These are phyloP conservation scores for Aspergillus novofumigatus DNA, from an alignment of 2,329 filamentous ascomycete species.

Conservation along the genomic window DNA sequence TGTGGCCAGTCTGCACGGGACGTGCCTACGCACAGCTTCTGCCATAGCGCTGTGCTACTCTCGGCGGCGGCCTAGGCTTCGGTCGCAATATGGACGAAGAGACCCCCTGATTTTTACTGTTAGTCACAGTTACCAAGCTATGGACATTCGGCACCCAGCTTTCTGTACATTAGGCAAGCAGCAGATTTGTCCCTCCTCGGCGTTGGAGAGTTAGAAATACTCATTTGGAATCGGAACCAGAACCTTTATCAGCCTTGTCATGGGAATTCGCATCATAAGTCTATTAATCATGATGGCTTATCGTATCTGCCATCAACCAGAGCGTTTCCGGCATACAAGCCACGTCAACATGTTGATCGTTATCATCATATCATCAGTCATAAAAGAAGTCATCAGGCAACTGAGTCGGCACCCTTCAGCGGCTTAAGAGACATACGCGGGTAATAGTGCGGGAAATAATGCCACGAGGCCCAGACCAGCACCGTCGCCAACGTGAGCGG, in stretches of 20 bases:
- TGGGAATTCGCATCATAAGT: not conserved
- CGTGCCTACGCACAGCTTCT: not conserved
- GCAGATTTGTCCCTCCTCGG: no score
- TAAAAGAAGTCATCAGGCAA: not conserved
- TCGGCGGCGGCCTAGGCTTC: not conserved
- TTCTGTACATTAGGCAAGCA: not conserved
- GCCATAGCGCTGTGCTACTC: not conserved
- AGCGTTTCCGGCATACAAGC: not conserved
- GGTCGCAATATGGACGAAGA: not conserved
- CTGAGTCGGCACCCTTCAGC: not conserved
- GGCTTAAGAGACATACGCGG: not conserved
- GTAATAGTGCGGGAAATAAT: constrained; percentile 5
- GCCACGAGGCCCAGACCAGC: constrained; percentile 21
- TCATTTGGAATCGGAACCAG: not conserved
- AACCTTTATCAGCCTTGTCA: not conserved
- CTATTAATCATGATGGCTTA: not conserved
- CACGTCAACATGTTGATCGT: not conserved
- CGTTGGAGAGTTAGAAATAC: not conserved
- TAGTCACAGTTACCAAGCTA: not conserved
- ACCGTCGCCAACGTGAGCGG: constrained; percentile 26
- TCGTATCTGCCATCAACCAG: not conserved
- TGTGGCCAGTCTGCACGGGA: no score
- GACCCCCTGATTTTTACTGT: not conserved
- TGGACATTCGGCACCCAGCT: not conserved
- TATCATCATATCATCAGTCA: not conserved